Evolutionary conservation across 2,329 filamentous ascomycete species (phyloP).

Genomic region (Botrytis cinerea): DNA sequence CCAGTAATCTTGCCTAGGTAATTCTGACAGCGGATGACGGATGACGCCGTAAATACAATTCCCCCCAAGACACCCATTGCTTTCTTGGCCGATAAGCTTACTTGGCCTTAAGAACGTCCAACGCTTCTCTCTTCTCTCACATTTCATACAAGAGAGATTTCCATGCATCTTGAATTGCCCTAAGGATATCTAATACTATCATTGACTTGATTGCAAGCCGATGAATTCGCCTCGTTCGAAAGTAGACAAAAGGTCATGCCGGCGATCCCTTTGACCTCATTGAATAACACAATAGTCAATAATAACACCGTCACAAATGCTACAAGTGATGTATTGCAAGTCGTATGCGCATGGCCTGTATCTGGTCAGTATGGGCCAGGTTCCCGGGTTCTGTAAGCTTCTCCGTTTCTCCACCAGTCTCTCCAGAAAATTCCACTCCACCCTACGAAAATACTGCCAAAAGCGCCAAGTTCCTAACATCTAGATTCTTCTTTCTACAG

Average conservation of each 20-base stretch:
- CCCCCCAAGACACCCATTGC: not conserved
- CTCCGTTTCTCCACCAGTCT: slow-evolving; percentile 1
- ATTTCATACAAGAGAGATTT: not conserved
- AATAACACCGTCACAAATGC: slow-evolving; percentile 32
- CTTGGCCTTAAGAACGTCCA: not conserved
- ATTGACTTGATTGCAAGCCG: slow-evolving; percentile 7
- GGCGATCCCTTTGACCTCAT: slow-evolving; percentile 41
- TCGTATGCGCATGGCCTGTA: slow-evolving; percentile 59
- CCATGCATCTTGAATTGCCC: not conserved
- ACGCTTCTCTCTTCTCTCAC: not conserved
- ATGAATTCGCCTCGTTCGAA: not conserved
- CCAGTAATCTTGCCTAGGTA: not conserved
- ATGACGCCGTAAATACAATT: slow-evolving; percentile 9
- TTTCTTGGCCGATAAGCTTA: slow-evolving; percentile 7
- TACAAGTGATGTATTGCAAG: slow-evolving; percentile 43
- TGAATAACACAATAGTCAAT: slow-evolving; percentile 30
- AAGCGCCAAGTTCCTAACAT: not conserved
- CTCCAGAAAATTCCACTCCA: not conserved
- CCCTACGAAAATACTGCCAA: not conserved
- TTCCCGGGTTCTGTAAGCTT: slow-evolving; percentile 52
- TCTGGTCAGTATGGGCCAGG: slow-evolving; percentile 59
- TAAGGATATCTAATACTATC: not conserved
- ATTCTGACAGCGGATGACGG: slow-evolving; percentile 8
- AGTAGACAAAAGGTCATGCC: slow-evolving; percentile 39
- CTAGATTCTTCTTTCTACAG: slow-evolving; percentile 40